These are phyloP conservation scores for Xylariaceae sp. DNA, from an alignment of 2,329 filamentous ascomycete species.

Conservation along the genomic window DNA sequence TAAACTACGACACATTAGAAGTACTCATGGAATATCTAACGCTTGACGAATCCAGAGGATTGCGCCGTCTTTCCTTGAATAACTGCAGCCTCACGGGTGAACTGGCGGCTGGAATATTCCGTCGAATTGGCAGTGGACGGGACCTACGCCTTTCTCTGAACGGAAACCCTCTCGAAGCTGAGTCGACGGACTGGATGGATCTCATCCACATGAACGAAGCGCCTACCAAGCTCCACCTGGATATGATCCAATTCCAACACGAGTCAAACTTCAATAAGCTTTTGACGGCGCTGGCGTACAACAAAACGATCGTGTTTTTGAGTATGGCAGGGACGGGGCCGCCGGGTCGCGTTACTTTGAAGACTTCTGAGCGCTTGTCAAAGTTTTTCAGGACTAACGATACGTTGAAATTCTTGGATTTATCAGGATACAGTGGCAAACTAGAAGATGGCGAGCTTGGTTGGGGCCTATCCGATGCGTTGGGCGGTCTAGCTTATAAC, in stretches of 20 bases:
- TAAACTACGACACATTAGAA: constrained; percentile 45
- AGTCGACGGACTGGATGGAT: constrained; percentile 45
- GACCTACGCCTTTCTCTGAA: constrained; percentile 46
- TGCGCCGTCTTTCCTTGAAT: constrained; percentile 44
- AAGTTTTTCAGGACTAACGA: constrained; percentile 47
- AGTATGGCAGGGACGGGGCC: constrained; percentile 51
- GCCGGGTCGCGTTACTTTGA: constrained; percentile 40
- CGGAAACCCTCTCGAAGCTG: constrained; percentile 48
- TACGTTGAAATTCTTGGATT: constrained; percentile 48
- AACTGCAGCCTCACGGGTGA: constrained; percentile 48
- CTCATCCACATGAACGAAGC: constrained; percentile 44
- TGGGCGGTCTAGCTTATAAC: constrained; percentile 44
- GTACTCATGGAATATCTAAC: constrained; percentile 44
- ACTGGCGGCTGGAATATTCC: constrained; percentile 46
- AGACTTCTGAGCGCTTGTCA: constrained; percentile 44
- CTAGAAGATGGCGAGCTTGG: constrained; percentile 53
- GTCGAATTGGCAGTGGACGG: constrained; percentile 43
- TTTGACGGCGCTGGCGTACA: constrained; percentile 44
- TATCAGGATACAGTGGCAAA: constrained; percentile 53
- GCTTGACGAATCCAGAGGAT: constrained; percentile 34
- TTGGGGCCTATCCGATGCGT: constrained; percentile 45
- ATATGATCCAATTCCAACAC: constrained; percentile 52
- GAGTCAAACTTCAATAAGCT: constrained; percentile 49
- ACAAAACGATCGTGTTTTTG: constrained; percentile 45
- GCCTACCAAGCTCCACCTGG: constrained; percentile 46